A percentile compares a stretch with the other conserved stretches of the same genome.
Conservation (phyloP, 1,139 yeast species). For the Magnusiomyces fungicola region DNA sequence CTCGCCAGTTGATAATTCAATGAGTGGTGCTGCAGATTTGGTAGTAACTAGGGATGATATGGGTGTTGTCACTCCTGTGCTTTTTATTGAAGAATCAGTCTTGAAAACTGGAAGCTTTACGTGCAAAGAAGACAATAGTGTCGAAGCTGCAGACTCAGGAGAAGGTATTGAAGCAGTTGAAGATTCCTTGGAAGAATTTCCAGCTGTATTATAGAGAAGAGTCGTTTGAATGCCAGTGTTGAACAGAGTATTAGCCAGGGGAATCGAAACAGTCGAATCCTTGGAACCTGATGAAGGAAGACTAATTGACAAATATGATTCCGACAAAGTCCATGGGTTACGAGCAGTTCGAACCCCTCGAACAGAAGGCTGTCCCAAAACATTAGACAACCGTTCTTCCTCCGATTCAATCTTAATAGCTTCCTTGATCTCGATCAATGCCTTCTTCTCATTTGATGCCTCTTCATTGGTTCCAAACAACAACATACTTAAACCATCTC, state of each 20-base stretch:
- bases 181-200: constrained; percentile 11
- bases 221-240: constrained; percentile 26
- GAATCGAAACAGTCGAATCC: constrained; percentile 20
- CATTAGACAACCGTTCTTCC: constrained; percentile 9
- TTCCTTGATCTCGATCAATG: neutral
- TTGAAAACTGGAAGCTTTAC: constrained; percentile 1
- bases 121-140: neutral
- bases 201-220: constrained; percentile 18
- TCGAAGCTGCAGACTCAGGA: neutral
- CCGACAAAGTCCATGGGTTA: constrained; percentile 24
- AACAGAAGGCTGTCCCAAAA: constrained; percentile 2
- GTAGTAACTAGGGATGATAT: neutral
- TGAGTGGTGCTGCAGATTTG: constrained; percentile 20
- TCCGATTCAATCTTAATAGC: neutral
- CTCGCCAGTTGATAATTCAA: constrained; percentile 20
- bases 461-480: constrained; percentile 12
- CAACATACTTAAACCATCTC: constrained; percentile 28
- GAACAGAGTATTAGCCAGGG: constrained; percentile 33
- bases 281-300: constrained; percentile 6
- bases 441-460: constrained; percentile 1
- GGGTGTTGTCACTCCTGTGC: neutral
- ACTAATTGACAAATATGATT: constrained; percentile 21
- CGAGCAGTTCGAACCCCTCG: constrained; percentile 21
- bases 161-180: no score
- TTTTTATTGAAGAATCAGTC: neutral